phyloP scores from a whole-genome alignment of 2,329 filamentous ascomycete genomes.

The Periconia macrospinosa region DNA sequence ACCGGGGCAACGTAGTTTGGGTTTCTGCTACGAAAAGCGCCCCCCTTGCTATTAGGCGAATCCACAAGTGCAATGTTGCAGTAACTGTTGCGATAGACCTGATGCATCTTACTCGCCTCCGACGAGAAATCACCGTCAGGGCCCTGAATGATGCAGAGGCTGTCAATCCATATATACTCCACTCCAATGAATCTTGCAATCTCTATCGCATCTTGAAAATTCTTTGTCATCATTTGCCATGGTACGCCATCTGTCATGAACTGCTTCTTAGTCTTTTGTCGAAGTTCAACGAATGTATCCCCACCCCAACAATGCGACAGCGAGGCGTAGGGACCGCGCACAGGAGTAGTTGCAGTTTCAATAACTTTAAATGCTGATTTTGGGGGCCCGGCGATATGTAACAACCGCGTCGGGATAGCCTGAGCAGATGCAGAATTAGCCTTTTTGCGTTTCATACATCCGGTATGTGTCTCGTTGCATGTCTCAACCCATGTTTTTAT shows the following conservation, averaged over 20 bases:
- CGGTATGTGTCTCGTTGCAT: constrained; percentile 18
- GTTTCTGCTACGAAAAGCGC: constrained; percentile 22
- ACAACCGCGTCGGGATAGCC: constrained; percentile 25
- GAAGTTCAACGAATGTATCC: constrained; percentile 11
- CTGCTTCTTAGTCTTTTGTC: constrained; percentile 1
- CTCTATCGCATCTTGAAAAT: constrained; percentile 29
- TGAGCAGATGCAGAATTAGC: not conserved
- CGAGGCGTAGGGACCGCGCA: constrained; percentile 22
- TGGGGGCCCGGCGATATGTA: constrained; percentile 14
- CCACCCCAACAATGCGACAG: constrained; percentile 29
- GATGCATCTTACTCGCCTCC: constrained; percentile 27
- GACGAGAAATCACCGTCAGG: constrained; percentile 17
- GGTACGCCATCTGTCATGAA: constrained; percentile 20
- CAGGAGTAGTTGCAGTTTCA: constrained; percentile 11
- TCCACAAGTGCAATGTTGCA: constrained; percentile 34
- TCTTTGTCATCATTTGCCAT: constrained; percentile 10
- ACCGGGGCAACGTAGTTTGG: constrained; percentile 15
- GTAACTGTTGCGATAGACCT: constrained; percentile 30
- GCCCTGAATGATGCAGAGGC: constrained; percentile 21
- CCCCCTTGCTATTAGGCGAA: constrained; percentile 17
- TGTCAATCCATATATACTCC: constrained; percentile 32
- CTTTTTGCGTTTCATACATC: constrained; percentile 15
- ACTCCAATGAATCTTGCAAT: constrained; percentile 22
- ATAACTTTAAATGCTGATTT: constrained; percentile 13
- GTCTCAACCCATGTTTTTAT: constrained; percentile 20